Conservation (phyloP, 2,329 filamentous ascomycete species). For the Penicillium fuscoglaucum region DNA sequence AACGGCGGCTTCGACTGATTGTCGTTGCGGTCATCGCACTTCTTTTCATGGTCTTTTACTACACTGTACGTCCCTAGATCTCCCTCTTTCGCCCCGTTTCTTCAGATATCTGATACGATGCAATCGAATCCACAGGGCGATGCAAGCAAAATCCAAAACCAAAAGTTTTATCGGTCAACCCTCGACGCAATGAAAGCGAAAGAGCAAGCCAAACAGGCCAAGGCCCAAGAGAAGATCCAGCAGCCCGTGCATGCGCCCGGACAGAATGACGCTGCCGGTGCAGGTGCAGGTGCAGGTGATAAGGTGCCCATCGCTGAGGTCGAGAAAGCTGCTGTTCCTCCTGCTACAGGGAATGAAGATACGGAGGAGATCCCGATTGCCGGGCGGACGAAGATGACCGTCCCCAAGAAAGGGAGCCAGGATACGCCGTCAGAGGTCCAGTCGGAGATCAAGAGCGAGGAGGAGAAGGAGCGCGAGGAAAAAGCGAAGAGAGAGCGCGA, state of each 20-base stretch:
- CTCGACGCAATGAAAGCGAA: conserved; percentile 55
- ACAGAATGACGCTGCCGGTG: conserved; percentile 32
- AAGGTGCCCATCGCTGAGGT: conserved; percentile 66
- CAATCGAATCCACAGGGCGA: conserved; percentile 36
- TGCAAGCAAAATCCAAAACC: conserved; percentile 42
- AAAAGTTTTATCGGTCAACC: conserved; percentile 58
- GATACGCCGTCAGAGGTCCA: conserved; percentile 23
- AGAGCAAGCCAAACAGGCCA: conserved; percentile 42
- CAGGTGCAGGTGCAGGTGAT: neutral
- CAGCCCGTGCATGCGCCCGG: conserved; percentile 15
- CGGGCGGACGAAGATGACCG: conserved; percentile 55
- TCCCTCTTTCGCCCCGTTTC: neutral
- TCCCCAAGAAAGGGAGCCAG: conserved; percentile 38
- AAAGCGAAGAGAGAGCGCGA: conserved; percentile 53
- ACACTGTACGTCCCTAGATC: conserved; percentile 56
- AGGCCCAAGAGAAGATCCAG: conserved; percentile 59
- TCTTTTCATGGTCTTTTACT: conserved; percentile 70
- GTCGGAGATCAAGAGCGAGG: conserved; percentile 5
- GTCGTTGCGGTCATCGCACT: conserved; percentile 64
- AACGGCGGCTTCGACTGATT: conserved; percentile 68
- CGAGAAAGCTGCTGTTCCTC: conserved; percentile 32
- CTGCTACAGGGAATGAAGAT: conserved; percentile 45
- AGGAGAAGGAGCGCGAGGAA: conserved; percentile 49
- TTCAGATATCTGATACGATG: conserved; percentile 3
- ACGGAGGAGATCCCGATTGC: conserved; percentile 53